Evolutionary conservation across 2,329 filamentous ascomycete genomes (phyloP).

Genomic region (Madurella fahalii): DNA sequence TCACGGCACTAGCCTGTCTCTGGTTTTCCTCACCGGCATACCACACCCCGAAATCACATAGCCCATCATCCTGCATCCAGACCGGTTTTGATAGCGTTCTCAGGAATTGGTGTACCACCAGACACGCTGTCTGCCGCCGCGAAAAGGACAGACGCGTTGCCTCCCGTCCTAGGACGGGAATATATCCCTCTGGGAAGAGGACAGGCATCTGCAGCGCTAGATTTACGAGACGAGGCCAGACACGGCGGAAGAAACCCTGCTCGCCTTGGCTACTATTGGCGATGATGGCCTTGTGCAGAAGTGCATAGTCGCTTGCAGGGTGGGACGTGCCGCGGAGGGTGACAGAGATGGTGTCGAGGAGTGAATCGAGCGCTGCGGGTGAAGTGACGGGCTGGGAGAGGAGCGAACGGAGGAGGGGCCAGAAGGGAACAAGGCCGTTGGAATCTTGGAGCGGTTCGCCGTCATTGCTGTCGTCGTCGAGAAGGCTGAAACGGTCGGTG

Average conservation of each 20-base stretch:
- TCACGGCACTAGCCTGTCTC: conserved; percentile 28
- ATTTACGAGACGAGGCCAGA: conserved; percentile 4
- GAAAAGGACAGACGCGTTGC: conserved; percentile 16
- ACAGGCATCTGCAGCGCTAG: conserved; percentile 9
- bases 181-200: conserved; percentile 1
- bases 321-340: conserved; percentile 8
- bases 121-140: conserved; percentile 27
- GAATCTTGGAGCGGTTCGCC: conserved; percentile 5
- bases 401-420: conserved; percentile 9
- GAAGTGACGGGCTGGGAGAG: conserved; percentile 4
- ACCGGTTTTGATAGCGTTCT: conserved; percentile 23
- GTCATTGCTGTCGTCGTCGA: not conserved
- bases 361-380: conserved; percentile 1
- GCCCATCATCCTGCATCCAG: conserved; percentile 28
- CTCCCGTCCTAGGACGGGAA: conserved; percentile 1
- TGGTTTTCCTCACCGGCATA: conserved; percentile 29
- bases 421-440: conserved; percentile 9
- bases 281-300: conserved; percentile 4
- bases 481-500: conserved; percentile 17
- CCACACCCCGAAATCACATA: conserved; percentile 34
- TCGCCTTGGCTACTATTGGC: not conserved
- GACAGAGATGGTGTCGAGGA: conserved; percentile 16
- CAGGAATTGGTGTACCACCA: conserved; percentile 33
- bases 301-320: conserved; percentile 10
- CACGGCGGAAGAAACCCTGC: not conserved